A percentile compares a stretch with the other conserved stretches of the same genome.
These are phyloP conservation scores for Candida vartiovaarae DNA, from an alignment of 805 yeast genomes.

Conservation along the genomic window DNA sequence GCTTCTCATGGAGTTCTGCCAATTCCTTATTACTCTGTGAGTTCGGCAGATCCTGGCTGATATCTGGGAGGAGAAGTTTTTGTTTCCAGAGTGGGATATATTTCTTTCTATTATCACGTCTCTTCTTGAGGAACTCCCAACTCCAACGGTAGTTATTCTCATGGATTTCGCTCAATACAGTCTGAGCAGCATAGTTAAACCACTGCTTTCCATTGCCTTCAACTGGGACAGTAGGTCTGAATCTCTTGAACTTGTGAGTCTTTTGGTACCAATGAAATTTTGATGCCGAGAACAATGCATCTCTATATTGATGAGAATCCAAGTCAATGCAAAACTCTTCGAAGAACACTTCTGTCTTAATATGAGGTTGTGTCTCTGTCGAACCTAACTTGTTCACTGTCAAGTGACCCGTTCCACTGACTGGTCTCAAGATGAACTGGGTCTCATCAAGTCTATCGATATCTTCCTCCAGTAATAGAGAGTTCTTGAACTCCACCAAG, in stretches of 20 bases:
- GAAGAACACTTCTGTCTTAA: constrained; percentile 68
- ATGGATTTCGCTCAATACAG: constrained; percentile 73
- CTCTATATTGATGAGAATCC: constrained; percentile 80
- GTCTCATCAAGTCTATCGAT: constrained; percentile 25
- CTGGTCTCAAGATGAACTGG: constrained; percentile 74
- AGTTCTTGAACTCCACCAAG: constrained; percentile 38
- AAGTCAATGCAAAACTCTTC: constrained; percentile 85
- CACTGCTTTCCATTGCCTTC: constrained; percentile 68
- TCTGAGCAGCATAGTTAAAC: constrained; percentile 76
- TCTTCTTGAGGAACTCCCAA: constrained; percentile 71
- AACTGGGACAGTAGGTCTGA: constrained; percentile 50
- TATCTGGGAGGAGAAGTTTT: constrained; percentile 34
- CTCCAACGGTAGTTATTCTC: constrained; percentile 77
- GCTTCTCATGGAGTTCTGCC: constrained; percentile 46
- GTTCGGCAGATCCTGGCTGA: constrained; percentile 27
- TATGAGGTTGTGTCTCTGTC: constrained; percentile 60
- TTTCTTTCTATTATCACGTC: constrained; percentile 64
- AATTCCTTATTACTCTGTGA: constrained; percentile 34
- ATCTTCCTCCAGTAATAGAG: constrained; percentile 31
- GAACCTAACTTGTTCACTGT: constrained; percentile 76
- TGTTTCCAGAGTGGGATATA: constrained; percentile 66
- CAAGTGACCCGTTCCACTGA: constrained; percentile 79
- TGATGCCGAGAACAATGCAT: constrained; percentile 73
- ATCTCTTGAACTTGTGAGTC: constrained; percentile 65
- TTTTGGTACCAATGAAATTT: constrained; percentile 71